Evolutionary conservation across 345 rosid species (phyloP), one percentile per base, ranked within the genome.

Genomic region (Rhodamnia rubescens): DNA sequence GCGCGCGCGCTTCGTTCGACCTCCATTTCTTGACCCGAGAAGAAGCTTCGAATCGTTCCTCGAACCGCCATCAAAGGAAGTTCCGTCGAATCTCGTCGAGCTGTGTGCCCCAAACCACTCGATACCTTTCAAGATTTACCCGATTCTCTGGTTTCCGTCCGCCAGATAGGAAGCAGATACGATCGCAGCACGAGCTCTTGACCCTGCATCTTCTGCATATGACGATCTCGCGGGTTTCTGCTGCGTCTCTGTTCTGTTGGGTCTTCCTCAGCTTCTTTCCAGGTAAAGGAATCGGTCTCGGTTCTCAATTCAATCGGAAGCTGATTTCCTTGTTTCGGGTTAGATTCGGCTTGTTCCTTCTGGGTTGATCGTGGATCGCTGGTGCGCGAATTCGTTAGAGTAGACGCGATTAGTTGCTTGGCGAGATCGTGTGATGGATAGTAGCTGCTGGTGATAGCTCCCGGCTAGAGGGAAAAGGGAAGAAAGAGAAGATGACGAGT

Each of bases 261-360:
- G 53, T 87, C 86, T 57, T 85, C 49, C 75, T 90, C 85, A 20
- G 88, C 82, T 89, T 59, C 84, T 86, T 89, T 85, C 84, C 92
- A 64, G 93, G 93, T 91, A 88, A 74, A 61, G 6, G 16, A 69
- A 69, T 2, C 80, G n/a, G 26, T 26, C 84, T 36, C 53, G 24
- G 21, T 26, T 2, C 3, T 24, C 18, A 40, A 24, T n/a, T 64
- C 75, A 0, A 36, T 69, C 7, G 80, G 47, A 20, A 36, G 47
- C 47, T 36, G 80, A 18, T 18, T 36, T 36, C 26, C 47, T 29
- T 36, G 14, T 69, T 4, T 12, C 78, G 78, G 78, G 47, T 32
- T 40, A 5, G 78, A 32, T 69, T 18, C 20, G 26, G 69, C 15
- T 11, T 44, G 59, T 84, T 10, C 18, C 40, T 36, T 56, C 36